Base-by-base conservation (phyloP, 306 rosid species). In the Prunus campanulata region DNA sequence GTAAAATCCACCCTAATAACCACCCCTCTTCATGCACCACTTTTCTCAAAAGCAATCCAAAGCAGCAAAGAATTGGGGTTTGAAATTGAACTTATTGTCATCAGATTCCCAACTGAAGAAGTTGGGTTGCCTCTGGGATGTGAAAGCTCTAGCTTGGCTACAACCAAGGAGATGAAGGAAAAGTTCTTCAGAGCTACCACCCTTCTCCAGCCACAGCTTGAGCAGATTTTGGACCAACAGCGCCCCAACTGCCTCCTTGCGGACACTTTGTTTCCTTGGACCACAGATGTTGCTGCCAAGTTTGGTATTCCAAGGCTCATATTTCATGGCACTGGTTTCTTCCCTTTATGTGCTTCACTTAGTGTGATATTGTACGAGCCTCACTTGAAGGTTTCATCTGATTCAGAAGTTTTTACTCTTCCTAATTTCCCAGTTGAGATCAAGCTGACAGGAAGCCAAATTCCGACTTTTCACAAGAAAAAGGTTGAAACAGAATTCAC, bases 381-480 rank as follows among this genome's bases (percentile, higher is more conserved):
- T 18, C 68, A 61, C 71, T 68, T 30, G 24, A 75, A 71, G n/a
- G 86, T 85, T 56, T 66, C 85, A 1, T 85, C 87, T 7, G 85
- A 89, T 64, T 80, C 82, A 0, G 86, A 86, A 14, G 2, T 67
- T 2, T 83, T 89, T 27, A 50, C 81, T 2, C 68, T 89, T 73
- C 79, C 93, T 11, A 49, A 55, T 54, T 79, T 88, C 10, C 93
- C 90, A 0, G 89, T 74, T 3, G 82, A 84, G 49, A 71, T 89
- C 15, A 27, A 35, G 64, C 11, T 87, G 82, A 86, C 83, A 5
- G 68, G 77, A 67, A 11, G 3, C 46, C 74, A 82, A 20, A 1
- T 76, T 11, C 68, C 83, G 0, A 22, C 57, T 22, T 39, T 22
- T 13, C 15, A 48, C 13, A 24, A 68, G 52, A 8, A 2, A 47